phyloP scores from a whole-genome alignment of 805 yeast genomes.

The Saccharomycopsis oosterbeekiorum region DNA sequence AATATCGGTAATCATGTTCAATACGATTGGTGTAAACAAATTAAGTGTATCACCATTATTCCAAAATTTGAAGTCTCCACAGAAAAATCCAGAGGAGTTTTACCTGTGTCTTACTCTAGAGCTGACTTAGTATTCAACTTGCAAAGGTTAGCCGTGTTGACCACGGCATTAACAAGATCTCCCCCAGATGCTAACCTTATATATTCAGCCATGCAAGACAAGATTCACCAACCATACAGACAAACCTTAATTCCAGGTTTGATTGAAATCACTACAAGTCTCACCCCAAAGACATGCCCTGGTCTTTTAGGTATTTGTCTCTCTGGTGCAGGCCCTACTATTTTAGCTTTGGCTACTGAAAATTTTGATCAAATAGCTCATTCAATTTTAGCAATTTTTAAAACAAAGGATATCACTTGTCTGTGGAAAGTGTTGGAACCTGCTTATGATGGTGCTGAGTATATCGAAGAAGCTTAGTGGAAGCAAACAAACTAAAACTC shows the following conservation, averaged over 20 bases:
- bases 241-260: conserved; percentile 87
- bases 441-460: conserved; percentile 80
- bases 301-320: conserved; percentile 91
- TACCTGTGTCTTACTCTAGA: conserved; percentile 70
- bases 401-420: conserved; percentile 57
- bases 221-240: conserved; percentile 95
- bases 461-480: conserved; percentile 26
- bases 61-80: conserved; percentile 94
- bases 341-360: conserved; percentile 83
- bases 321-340: conserved; percentile 98
- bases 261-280: conserved; percentile 62
- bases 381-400: conserved; percentile 62
- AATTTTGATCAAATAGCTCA: conserved; percentile 77
- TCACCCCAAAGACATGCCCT: conserved; percentile 73
- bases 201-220: conserved; percentile 93
- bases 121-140: conserved; percentile 84
- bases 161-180: conserved; percentile 80
- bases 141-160: conserved; percentile 86
- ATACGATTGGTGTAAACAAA: conserved; percentile 70
- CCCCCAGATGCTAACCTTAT: conserved; percentile 78
- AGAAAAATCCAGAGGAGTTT: conserved; percentile 80
- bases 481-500: too few species aligned
- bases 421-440: conserved; percentile 76
- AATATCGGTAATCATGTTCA: conserved; percentile 83
- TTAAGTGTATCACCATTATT: conserved; percentile 83